These are phyloP conservation scores for Meyerozyma smithsonii DNA, from an alignment of 1,139 yeast genomes.

Conservation along the genomic window DNA sequence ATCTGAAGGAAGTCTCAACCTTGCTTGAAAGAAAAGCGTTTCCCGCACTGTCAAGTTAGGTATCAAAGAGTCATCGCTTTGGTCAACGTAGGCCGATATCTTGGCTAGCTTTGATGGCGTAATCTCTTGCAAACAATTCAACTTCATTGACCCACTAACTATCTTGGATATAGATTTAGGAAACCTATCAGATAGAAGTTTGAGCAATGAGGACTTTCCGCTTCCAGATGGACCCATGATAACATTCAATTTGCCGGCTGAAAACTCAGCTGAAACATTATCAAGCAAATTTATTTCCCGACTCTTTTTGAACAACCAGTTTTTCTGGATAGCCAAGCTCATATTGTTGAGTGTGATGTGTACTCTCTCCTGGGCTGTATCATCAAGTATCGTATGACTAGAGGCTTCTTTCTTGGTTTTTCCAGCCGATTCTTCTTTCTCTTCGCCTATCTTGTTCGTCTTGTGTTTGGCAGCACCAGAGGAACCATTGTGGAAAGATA, in stretches of 20 bases:
- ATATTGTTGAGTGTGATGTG: neutral
- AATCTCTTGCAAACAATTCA: constrained; percentile 13
- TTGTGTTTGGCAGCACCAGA: constrained; percentile 17
- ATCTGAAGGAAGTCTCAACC: constrained; percentile 16
- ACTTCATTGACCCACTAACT: constrained; percentile 12
- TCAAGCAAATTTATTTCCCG: constrained; percentile 12
- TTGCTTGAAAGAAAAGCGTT: constrained; percentile 21
- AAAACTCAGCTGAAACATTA: constrained; percentile 15
- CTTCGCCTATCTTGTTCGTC: constrained; percentile 15
- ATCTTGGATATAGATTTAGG: constrained; percentile 10
- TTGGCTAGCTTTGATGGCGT: constrained; percentile 13
- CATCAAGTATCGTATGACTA: neutral
- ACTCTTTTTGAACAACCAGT: constrained; percentile 3
- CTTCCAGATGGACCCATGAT: constrained; percentile 27
- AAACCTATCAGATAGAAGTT: constrained; percentile 16
- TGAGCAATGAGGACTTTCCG: constrained; percentile 22
- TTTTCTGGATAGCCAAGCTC: neutral
- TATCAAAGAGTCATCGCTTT: constrained; percentile 20
- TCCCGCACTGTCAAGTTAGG: constrained; percentile 22
- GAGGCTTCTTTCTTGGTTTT: neutral
- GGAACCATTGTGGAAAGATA: constrained; percentile 16
- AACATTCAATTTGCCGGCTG: constrained; percentile 17
- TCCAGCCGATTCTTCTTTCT: neutral
- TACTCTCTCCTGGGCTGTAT: neutral
- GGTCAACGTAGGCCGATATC: constrained; percentile 21